Conservation (phyloP, 1,139 yeast species). For the Yamadazyma atlantica region DNA sequence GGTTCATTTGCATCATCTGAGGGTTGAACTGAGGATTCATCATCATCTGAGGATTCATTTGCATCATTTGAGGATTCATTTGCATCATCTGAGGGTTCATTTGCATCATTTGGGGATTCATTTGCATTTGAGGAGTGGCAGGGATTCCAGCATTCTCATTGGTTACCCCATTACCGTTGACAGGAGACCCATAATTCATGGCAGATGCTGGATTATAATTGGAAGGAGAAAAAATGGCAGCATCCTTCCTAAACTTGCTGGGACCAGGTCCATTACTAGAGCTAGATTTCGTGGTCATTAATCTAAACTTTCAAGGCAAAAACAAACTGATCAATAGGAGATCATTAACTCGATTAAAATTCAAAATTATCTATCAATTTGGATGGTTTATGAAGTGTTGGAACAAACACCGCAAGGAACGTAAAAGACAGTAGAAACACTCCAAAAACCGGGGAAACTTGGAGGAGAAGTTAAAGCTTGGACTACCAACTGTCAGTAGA, state of each 20-base stretch:
- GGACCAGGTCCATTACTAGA: constrained; percentile 24
- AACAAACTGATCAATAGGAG: no score
- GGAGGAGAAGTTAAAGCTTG: no score
- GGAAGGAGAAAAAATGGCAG: constrained; percentile 41
- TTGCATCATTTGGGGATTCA: constrained; percentile 2
- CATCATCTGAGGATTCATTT: constrained; percentile 2
- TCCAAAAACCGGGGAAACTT: no score
- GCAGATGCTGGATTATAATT: constrained; percentile 15
- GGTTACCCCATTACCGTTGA: constrained; percentile 3
- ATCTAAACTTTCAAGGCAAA: no score
- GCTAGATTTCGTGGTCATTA: constrained; percentile 16
- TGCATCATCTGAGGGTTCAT: constrained; percentile 2
- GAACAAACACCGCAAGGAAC: no score
- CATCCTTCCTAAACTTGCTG: constrained; percentile 44
- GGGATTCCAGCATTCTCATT: not conserved
- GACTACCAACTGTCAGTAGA: no score
- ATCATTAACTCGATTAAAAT: no score
- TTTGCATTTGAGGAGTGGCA: constrained; percentile 1
- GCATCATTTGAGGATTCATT: constrained; percentile 3
- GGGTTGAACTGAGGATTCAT: not conserved
- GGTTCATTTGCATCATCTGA: constrained; percentile 2
- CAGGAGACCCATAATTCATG: constrained; percentile 1
- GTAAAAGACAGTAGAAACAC: no score
- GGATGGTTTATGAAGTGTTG: no score
- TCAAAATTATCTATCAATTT: no score